Percentiles rank a stretch among this genome's conserved stretches.
Evolutionary conservation across 306 rosid species (phyloP).

Genomic region (Sechiopsis laciniata): DNA sequence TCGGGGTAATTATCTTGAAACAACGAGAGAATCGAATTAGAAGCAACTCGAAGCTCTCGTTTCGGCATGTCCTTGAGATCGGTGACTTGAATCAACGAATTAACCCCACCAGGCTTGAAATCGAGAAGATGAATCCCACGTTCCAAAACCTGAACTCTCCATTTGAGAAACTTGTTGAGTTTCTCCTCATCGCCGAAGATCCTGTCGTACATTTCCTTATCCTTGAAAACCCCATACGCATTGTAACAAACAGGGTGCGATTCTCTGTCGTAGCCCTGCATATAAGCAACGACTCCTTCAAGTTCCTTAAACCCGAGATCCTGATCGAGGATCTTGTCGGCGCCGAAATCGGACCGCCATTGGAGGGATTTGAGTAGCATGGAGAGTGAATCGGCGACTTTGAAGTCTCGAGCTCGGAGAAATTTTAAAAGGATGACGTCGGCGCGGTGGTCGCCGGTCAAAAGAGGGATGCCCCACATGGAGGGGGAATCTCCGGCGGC

Average conservation of each 20-base stretch:
- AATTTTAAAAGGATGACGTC: constrained; percentile 86
- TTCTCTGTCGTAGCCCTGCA: constrained; percentile 72
- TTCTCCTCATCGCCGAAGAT: constrained; percentile 85
- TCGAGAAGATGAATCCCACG: constrained; percentile 66
- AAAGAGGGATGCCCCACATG: constrained; percentile 73
- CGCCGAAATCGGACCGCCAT: constrained; percentile 72
- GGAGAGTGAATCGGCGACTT: constrained; percentile 51
- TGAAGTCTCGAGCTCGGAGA: constrained; percentile 82
- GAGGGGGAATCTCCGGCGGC: constrained; percentile 33
- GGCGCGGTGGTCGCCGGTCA: constrained; percentile 54
- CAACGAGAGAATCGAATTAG: constrained; percentile 79
- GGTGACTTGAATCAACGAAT: constrained; percentile 82
- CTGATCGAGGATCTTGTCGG: constrained; percentile 59
- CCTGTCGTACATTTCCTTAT: constrained; percentile 72
- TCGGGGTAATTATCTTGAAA: constrained; percentile 97
- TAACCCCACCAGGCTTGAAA: constrained; percentile 86
- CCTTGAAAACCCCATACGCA: constrained; percentile 74
- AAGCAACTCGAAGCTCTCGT: constrained; percentile 85
- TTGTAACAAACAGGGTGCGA: constrained; percentile 95
- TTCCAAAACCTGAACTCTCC: constrained; percentile 94
- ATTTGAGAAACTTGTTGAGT: constrained; percentile 72
- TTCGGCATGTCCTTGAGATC: constrained; percentile 98
- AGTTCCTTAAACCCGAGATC: constrained; percentile 86
- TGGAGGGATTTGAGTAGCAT: constrained; percentile 64
- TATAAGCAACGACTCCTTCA: constrained; percentile 81